Base-by-base conservation (phyloP, 768 basidiomycete species). In the Thelephora aurantiotincta region DNA sequence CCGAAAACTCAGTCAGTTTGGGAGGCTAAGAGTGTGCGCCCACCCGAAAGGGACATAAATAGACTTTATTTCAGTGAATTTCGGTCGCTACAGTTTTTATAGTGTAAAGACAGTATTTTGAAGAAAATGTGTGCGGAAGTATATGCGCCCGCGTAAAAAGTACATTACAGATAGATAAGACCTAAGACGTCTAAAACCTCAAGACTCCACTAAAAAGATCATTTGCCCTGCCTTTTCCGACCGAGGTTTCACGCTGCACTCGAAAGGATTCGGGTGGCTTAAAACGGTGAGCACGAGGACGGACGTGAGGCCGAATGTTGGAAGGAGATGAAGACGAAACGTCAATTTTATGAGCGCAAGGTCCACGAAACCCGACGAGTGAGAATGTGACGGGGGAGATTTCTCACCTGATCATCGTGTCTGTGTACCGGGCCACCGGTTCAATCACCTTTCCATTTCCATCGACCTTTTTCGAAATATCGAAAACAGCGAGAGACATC, bases 261-360 rank as follows among this genome's bases (percentile, higher is more conserved):
- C 57, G 58, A 75, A 75, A 38, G 69, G 69, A 54, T 70, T 68
- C 43, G 74, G 73, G 59, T 76, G 74, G 47, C 75, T n/a, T 77
- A 50, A 13, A 18, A 30, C 46, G 26, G 9, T 30, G 26, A 30
- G 9, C 4, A 30, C 26, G 9, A 30, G 9, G 9, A 30, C 26
- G 26, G 9, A 30, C 9, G 9, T 9, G 26, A 30, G 26, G 26
- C 33, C 22, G 46, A 43, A 33, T 35, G 35, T 35, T 18, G 11
- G 2, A 14, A 46, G 14, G n/a, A n/a, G n/a, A n/a, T n/a, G n/a
- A n/a, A 7, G 18, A 13, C 5, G 37, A 20, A 33, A 33, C 33
- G 18, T 18, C 18, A 9, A 41, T 7, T n/a, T 4, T 1, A 9
- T 22, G 9, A 41, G 16, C 12, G 14, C 38, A 41, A 18, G 5